Evolutionary conservation across 192 early-diverging fungal species (phyloP), one percentile per base, ranked within the genome.

Genomic region (Physocladia obscura): DNA sequence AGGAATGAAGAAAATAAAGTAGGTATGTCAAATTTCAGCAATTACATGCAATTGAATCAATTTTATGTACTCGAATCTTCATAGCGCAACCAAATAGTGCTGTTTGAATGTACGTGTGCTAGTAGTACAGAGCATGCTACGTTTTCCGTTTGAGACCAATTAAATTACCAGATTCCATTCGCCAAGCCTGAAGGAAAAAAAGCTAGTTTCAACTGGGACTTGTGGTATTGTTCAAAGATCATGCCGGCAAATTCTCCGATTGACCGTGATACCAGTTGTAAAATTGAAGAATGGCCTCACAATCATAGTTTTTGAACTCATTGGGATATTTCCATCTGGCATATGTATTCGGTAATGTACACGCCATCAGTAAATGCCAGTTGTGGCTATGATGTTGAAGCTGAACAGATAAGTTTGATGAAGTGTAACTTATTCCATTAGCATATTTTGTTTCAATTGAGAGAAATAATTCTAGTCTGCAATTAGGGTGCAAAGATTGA

Each of bases 271-370:
- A 90, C 89, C 88, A 91, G 76, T 90, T 91, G 61, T 83, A 73
- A 37, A 94, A 67, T 24, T 84, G 81, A 30, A 92, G 32, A 2
- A 81, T 71, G 38, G 85, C 65, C 17, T 94, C 92, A 55, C 88
- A 84, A 37, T 88, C 89, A 68, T 94, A 94, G 38, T 73, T 31
- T 72, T 89, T 80, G n/a, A 86, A 78, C 59, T 85, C 81, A 6
- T 81, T 75, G 29, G 78, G 80, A 62, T 88, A 44, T 92, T 77
- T 26, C 92, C 93, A 57, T 94, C 91, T 48, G 88, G 80, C 74
- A 91, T 90, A 70, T 93, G 90, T 1, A 59, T 36, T 27, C 38
- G 26, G 36, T 70, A 49, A 31, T 78, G 74, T 21, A 48, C 68
- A 37, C 76, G 72, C 58, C 69, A 64, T 11, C 36, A 75, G 49